Percentiles rank a stretch among this genome's conserved stretches.
Conservation (phyloP, 192 early-diverging fungal genomes). For the Kickxella alabastrina region DNA sequence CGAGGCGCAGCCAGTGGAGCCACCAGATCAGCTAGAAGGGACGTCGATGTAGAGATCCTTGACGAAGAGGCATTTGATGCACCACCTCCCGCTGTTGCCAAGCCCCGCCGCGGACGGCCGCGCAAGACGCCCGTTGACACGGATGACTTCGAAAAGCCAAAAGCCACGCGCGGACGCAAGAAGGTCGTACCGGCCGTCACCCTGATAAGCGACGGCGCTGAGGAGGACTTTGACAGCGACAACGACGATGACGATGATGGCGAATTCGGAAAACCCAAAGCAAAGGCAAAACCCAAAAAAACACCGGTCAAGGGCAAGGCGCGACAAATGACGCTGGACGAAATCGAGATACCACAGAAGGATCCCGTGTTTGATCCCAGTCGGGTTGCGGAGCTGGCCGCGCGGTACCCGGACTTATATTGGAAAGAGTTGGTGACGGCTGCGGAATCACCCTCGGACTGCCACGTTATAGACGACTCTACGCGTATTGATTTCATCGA, state of each 20-base stretch:
- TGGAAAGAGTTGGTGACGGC: slow-evolving; percentile 23
- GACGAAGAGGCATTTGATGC: slow-evolving; percentile 7
- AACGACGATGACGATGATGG: slow-evolving; percentile 26
- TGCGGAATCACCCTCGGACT: background rate
- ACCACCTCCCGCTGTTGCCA: slow-evolving; percentile 11
- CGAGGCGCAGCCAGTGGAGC: slow-evolving; percentile 13
- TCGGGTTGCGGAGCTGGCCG: slow-evolving; percentile 50
- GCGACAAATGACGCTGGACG: slow-evolving; percentile 44
- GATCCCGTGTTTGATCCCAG: slow-evolving; percentile 52
- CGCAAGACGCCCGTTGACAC: slow-evolving; percentile 12
- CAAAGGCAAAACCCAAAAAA: slow-evolving; percentile 10
- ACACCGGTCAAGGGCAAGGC: slow-evolving; percentile 39
- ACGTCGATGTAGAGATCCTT: no score
- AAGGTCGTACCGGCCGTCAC: slow-evolving; percentile 5
- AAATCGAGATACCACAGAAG: slow-evolving; percentile 21
- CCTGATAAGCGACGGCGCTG: background rate
- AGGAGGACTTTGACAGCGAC: slow-evolving; percentile 10
- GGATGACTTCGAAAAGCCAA: slow-evolving; percentile 26
- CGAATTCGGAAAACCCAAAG: slow-evolving; percentile 12
- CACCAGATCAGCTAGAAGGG: slow-evolving; percentile 2
- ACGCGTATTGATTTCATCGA: slow-evolving; percentile 59
- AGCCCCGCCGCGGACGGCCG: slow-evolving; percentile 40
- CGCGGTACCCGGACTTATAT: slow-evolving; percentile 54
- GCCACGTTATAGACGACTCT: background rate
- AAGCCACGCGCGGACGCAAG: slow-evolving; percentile 37